Evolutionary conservation across 2,329 filamentous ascomycete species (phyloP), one percentile per base, ranked within the genome.

Genomic region (Aspergillus ruber): DNA sequence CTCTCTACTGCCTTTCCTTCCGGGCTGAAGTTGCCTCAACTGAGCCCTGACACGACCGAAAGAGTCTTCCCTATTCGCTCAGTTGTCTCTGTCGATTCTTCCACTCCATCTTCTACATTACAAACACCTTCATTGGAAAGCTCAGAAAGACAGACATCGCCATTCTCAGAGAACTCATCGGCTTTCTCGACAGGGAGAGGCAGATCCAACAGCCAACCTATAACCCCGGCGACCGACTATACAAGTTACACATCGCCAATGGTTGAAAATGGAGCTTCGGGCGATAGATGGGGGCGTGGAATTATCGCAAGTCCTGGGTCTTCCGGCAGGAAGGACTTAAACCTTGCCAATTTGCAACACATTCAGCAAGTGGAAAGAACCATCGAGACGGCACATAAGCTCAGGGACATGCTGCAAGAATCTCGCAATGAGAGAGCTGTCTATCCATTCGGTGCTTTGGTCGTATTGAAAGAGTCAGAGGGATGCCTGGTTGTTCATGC

Each of bases 1-100:
- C 45, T 56, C 15, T 48, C 53, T 1, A 52, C 55, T 32, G 36
- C 55, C 0, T 29, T 46, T 15, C 48, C 54, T n/a, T 40, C 54
- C 4, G 56, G 50, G 27, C 40, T 59, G 33, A 58, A 56, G 15
- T 47, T 65, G 5, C 59, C 62, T 17, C 52, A 52, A 6, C 45
- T 68, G 12, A 61, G 62, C 40, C 59, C 56, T 9, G 60, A 62
- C 5, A 57, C 59, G 2, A 56, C 72, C 32, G 78, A 90, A 59
- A 79, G 85, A 44, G 84, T 91, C n/a, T 91, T 88, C 48, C 87
- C 87, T 13, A 86, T 91, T 27, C 81, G 85, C 43, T 90, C 86
- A 10, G 83, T 87, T 38, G 75, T 91, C 29, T 86, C 81, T 9
- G 81, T 90, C 35, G 82, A 87, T 58, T 80, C 36, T 3, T 39